Conservation (phyloP, 305 asterid species). For the Plantago rigida region DNA sequence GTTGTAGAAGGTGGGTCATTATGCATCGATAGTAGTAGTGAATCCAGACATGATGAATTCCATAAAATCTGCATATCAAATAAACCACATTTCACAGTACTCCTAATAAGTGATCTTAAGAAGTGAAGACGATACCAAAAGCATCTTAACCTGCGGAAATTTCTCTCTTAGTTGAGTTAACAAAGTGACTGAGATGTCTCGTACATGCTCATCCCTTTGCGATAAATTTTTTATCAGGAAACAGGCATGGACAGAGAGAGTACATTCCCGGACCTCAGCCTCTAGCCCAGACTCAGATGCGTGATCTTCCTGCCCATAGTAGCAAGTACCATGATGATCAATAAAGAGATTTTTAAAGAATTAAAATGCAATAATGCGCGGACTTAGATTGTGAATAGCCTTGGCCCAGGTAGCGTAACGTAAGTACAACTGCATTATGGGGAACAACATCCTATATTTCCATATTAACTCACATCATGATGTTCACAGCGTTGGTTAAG, state of each 20-base stretch:
- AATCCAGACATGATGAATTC: conserved; percentile 92
- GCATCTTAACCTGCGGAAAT: conserved; percentile 76
- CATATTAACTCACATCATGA: neutral
- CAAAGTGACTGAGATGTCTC: conserved; percentile 72
- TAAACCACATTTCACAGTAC: conserved; percentile 22
- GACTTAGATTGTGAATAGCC: neutral
- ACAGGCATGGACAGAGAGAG: conserved; percentile 82
- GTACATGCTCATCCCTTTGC: conserved; percentile 88
- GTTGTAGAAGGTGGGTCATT: conserved; percentile 82
- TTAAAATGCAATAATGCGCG: conserved; percentile 2
- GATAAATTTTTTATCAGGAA: conserved; percentile 89
- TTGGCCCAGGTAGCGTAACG: neutral
- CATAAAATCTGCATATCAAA: conserved; percentile 66
- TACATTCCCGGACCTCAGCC: conserved; percentile 71
- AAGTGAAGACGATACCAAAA: conserved; percentile 22
- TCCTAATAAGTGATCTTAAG: conserved; percentile 29
- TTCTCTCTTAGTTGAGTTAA: conserved; percentile 85
- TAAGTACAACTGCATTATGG: neutral
- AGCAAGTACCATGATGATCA: conserved; percentile 28
- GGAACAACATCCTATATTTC: neutral
- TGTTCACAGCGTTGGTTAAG: neutral
- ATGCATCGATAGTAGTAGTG: conserved; percentile 75
- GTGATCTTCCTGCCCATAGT: conserved; percentile 66
- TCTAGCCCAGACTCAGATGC: conserved; percentile 79
- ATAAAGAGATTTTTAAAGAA: conserved; percentile 19